These are phyloP conservation scores for Platismatia glauca DNA, from an alignment of 495 filamentous ascomycete genomes.

Conservation along the genomic window DNA sequence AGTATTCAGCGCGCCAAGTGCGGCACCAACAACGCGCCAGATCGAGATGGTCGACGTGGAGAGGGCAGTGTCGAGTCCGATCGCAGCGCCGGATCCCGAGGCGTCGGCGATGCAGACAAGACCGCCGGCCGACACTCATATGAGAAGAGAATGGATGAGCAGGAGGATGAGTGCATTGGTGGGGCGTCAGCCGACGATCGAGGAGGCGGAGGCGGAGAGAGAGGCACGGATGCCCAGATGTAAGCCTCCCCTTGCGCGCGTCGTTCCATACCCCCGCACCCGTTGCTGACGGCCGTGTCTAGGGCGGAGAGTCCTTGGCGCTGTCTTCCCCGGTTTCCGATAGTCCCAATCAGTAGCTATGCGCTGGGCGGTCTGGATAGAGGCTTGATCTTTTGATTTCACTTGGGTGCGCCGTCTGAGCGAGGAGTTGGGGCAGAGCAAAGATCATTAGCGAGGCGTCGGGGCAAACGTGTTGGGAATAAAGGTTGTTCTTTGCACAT, in stretches of 20 bases:
- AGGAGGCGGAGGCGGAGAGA: slow-evolving; percentile 19
- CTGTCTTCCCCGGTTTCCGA: slow-evolving; percentile 16
- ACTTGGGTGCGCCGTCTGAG: background rate
- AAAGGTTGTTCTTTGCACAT: background rate
- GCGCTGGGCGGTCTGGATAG: background rate
- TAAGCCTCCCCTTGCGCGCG: background rate
- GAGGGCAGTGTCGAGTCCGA: background rate
- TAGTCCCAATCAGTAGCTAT: background rate
- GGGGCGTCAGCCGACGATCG: background rate
- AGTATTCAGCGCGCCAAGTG: background rate
- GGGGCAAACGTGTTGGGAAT: background rate
- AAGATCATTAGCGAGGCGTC: slow-evolving; percentile 1
- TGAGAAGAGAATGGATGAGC: slow-evolving; percentile 7
- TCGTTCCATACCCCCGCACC: background rate
- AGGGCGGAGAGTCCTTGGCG: slow-evolving; percentile 16
- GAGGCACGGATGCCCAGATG: slow-evolving; percentile 17
- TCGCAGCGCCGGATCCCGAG: background rate
- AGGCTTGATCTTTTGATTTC: background rate
- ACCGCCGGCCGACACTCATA: background rate
- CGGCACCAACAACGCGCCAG: slow-evolving; percentile 7
- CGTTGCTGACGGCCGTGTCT: background rate
- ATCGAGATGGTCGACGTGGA: slow-evolving; percentile 10
- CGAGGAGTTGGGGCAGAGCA: background rate
- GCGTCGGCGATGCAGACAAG: background rate
- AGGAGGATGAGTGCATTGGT: slow-evolving; percentile 1